Evolutionary conservation across 768 basidiomycete species (phyloP), one percentile per base, ranked within the genome.

Genomic region (Serendipita sp.): DNA sequence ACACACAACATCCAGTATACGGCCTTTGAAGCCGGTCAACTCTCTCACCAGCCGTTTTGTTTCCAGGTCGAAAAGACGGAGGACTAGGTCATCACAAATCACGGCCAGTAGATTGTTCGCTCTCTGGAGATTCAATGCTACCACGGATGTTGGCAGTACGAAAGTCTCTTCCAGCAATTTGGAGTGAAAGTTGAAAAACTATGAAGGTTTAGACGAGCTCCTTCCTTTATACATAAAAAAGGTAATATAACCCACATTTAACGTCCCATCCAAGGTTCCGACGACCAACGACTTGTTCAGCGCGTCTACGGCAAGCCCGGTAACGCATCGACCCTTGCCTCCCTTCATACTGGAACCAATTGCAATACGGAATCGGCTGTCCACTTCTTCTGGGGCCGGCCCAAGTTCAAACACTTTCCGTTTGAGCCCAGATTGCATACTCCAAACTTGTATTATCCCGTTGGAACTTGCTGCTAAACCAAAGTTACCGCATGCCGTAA

Each of bases 151-250:
- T 1, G 89, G 79, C 1, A 96, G 70, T 8, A 83, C 74, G 56
- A 92, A 65, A 0, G 84, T 84, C 63, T 86, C 75, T 66, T 87
- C 81, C 65, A 91, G 76, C 69, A 83, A 83, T 8, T 89, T 83
- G 2, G 86, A 85, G 70, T 95, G 91, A 74, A 99, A 98, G 72
- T 98, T 89, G 70, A 98, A 99, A 77, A 97, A 97, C 94, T 99
- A 69, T 3, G 28, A 18, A 13, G 52, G 44, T 34, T 8, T 3
- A 56, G 23, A 41, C 23, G 36, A 35, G 11, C 64, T 16, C 45
- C 18, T n/a, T 44, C 28, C 23, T 1, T 23, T 23, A 23, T 15
- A 62, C 41, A 34, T 41, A 3, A 48, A 35, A 11, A 63, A 36
- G 41, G n/a, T 3, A n/a, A 52, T 38, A 1, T 79, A 23, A 23